phyloP scores from a whole-genome alignment of 148 eudicot genomes.

The Polygonum aviculare region DNA sequence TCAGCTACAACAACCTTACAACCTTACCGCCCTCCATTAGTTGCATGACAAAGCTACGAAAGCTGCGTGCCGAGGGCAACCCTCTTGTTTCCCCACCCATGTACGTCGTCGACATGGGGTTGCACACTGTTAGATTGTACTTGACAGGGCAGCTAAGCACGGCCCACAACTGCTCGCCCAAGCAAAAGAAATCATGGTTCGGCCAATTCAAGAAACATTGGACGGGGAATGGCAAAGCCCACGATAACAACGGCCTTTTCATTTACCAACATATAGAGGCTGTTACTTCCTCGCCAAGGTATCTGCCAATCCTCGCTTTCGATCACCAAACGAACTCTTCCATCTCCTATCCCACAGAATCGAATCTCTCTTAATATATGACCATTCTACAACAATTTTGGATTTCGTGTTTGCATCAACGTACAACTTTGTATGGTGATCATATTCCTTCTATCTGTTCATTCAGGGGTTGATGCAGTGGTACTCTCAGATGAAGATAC shows the following conservation, averaged over 20 bases:
- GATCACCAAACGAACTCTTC: not conserved
- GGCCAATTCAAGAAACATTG: constrained; percentile 36
- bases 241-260: not conserved
- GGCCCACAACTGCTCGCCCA: constrained; percentile 23
- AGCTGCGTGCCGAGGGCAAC: constrained; percentile 61
- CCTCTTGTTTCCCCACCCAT: constrained; percentile 56
- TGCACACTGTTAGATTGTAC: constrained; percentile 42
- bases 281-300: not conserved
- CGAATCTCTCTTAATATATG: too few species aligned
- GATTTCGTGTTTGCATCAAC: too few species aligned
- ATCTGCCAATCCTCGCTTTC: not conserved
- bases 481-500: not conserved
- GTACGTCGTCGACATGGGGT: constrained; percentile 55
- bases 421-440: too few species aligned
- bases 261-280: not conserved
- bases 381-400: too few species aligned
- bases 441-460: not conserved
- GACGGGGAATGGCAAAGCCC: constrained; percentile 24
- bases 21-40: constrained; percentile 50
- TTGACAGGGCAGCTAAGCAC: constrained; percentile 45
- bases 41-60: constrained; percentile 47
- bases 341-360: too few species aligned
- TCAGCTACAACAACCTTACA: constrained; percentile 56
- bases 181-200: constrained; percentile 47
- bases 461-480: not conserved